Percentiles rank a stretch among this genome's conserved stretches.
Conservation (phyloP, 345 rosid genomes). For the Eucalyptus marginata region DNA sequence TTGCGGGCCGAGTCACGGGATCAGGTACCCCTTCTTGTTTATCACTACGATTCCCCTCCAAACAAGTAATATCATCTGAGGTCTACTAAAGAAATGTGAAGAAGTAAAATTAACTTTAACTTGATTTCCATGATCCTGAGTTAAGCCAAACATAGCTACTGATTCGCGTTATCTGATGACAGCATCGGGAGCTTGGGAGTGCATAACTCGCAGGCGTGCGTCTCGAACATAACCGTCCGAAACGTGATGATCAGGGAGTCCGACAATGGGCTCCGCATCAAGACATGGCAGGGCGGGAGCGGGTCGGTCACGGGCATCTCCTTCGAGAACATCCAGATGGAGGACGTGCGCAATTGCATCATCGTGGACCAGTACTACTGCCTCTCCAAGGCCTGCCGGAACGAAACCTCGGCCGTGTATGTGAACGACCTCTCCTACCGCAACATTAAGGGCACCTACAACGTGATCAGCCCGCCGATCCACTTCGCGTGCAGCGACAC, state of each 20-base stretch:
- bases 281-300: conserved; percentile 97
- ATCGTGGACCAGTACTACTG: conserved; percentile 91
- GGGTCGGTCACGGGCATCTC: conserved; percentile 61
- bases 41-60: neutral
- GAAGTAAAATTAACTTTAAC: too few relatives aligned
- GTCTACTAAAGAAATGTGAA: neutral
- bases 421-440: conserved; percentile 53
- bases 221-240: conserved; percentile 73
- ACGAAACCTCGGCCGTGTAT: conserved; percentile 79
- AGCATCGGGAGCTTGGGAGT: conserved; percentile 96
- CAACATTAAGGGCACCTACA: conserved; percentile 86
- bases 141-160: neutral
- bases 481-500: conserved; percentile 95
- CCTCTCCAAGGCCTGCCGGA: conserved; percentile 43
- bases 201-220: conserved; percentile 92
- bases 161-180: neutral
- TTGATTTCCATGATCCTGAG: neutral
- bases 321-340: conserved; percentile 86
- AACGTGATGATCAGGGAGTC: conserved; percentile 61
- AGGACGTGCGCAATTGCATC: conserved; percentile 85
- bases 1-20: conserved; percentile 93
- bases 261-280: conserved; percentile 81
- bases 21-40: conserved; percentile 31
- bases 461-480: conserved; percentile 68
- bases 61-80: neutral